Evolutionary conservation across 495 filamentous ascomycete species (phyloP).

Genomic region (Trichodelitschia bisporula): DNA sequence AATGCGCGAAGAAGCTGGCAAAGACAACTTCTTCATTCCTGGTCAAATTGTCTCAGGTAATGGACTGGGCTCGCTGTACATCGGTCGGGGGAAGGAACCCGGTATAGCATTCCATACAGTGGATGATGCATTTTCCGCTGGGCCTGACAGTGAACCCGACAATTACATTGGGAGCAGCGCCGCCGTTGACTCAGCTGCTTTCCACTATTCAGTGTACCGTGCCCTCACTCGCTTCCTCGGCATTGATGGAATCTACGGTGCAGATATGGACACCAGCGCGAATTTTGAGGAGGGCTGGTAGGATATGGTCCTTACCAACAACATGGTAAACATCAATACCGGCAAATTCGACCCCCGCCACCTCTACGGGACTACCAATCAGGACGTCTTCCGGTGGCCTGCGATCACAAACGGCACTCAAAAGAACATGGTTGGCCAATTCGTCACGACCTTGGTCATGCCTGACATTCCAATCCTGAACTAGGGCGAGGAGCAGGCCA

Average conservation of each 20-base stretch:
- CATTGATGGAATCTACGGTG: conserved; percentile 34
- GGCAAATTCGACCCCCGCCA: conserved; percentile 46
- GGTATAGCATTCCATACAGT: conserved; percentile 22
- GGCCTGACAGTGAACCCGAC: conserved; percentile 20
- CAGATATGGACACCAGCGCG: conserved; percentile 31
- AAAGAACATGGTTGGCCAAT: conserved; percentile 33
- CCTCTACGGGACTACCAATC: conserved; percentile 45
- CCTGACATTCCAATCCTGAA: conserved; percentile 40
- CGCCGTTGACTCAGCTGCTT: conserved; percentile 40
- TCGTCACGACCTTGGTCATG: conserved; percentile 38
- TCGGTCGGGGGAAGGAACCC: conserved; percentile 39
- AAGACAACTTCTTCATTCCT: conserved; percentile 37
- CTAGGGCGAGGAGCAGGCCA: conserved; percentile 50
- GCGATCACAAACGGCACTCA: conserved; percentile 36
- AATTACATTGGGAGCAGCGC: conserved; percentile 29
- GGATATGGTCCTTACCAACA: conserved; percentile 34
- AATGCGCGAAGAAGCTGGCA: conserved; percentile 32
- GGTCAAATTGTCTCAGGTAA: conserved; percentile 44
- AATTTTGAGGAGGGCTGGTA: conserved; percentile 41
- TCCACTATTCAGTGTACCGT: conserved; percentile 50
- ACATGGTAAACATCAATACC: conserved; percentile 38
- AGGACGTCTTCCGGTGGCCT: conserved; percentile 58
- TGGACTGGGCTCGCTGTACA: conserved; percentile 35
- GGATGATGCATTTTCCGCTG: conserved; percentile 18
- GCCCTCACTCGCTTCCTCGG: conserved; percentile 40